phyloP scores from a whole-genome alignment of 805 yeast genomes.

The Candida silvicultrix region DNA sequence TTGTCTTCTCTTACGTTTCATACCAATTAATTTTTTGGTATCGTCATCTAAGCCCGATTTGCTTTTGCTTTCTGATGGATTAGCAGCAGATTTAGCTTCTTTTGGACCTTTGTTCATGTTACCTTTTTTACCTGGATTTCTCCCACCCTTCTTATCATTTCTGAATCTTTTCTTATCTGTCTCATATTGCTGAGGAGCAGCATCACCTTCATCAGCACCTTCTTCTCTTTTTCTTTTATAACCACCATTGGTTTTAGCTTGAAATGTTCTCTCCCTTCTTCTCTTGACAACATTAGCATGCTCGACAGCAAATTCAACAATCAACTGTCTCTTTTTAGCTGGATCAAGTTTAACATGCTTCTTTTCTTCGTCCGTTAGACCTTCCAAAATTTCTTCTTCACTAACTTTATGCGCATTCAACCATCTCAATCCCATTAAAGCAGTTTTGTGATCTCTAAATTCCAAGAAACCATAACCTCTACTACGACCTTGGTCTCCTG shows the following conservation, averaged over 20 bases:
- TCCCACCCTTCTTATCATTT: conserved; percentile 15
- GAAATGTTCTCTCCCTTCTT: conserved; percentile 62
- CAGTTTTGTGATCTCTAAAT: conserved; percentile 84
- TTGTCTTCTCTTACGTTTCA: conserved; percentile 62
- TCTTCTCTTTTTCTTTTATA: conserved; percentile 22
- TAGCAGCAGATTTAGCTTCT: conserved; percentile 18
- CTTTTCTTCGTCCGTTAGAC: conserved; percentile 64
- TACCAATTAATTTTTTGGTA: conserved; percentile 58
- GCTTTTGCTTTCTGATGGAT: conserved; percentile 13
- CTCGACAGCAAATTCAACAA: conserved; percentile 94
- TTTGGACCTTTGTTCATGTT: conserved; percentile 36
- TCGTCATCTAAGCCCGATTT: conserved; percentile 42
- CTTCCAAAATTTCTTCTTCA: conserved; percentile 59
- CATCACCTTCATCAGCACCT: conserved; percentile 13
- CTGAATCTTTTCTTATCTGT: conserved; percentile 4
- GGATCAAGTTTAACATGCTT: conserved; percentile 49
- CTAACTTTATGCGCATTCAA: conserved; percentile 88
- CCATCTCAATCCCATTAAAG: conserved; percentile 96
- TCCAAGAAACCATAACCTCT: conserved; percentile 97
- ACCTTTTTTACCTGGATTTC: conserved; percentile 29
- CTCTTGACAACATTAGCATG: conserved; percentile 91
- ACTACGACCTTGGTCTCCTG: conserved; percentile 82
- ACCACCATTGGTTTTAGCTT: conserved; percentile 30
- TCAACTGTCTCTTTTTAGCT: conserved; percentile 57
- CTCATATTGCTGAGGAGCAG: conserved; percentile 11